These are phyloP conservation scores for Zygoascus ofunaensis DNA, from an alignment of 805 yeast genomes.

Conservation along the genomic window DNA sequence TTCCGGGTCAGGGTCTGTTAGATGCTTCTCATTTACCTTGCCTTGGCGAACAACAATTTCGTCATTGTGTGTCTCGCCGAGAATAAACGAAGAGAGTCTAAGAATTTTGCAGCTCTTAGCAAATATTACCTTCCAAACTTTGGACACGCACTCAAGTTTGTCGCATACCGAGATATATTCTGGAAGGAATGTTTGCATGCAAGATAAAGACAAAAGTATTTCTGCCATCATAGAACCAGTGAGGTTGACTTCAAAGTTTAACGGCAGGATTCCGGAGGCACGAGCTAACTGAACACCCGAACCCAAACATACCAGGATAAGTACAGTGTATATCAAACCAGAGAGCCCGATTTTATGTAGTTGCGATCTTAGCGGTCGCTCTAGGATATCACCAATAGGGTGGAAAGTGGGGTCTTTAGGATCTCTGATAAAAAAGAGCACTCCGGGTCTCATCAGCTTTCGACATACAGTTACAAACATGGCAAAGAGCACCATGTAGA, in stretches of 20 bases:
- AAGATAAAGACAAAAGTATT: background rate
- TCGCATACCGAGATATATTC: background rate
- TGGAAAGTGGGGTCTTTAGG: conserved; percentile 91
- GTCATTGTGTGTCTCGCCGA: conserved; percentile 49
- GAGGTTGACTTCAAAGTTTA: conserved; percentile 8
- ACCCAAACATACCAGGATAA: conserved; percentile 72
- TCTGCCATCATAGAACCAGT: conserved; percentile 14
- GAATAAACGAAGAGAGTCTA: conserved; percentile 74
- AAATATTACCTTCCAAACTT: conserved; percentile 53
- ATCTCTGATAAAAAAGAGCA: conserved; percentile 79
- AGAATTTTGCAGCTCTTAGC: conserved; percentile 43
- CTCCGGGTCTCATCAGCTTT: conserved; percentile 75
- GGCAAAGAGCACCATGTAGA: conserved; percentile 82
- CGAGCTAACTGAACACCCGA: conserved; percentile 15
- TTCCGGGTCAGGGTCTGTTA: conserved; percentile 52
- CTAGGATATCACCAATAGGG: conserved; percentile 76
- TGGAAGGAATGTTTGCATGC: background rate
- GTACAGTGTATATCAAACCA: conserved; percentile 46
- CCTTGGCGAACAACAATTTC: conserved; percentile 48
- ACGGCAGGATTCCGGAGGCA: conserved; percentile 16
- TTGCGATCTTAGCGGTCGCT: conserved; percentile 65
- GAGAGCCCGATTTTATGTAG: conserved; percentile 63
- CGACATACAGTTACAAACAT: conserved; percentile 79
- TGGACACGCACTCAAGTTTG: conserved; percentile 4
- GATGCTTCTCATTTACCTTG: conserved; percentile 38